phyloP scores from a whole-genome alignment of 805 yeast species.

The Candida nanaspora region DNA sequence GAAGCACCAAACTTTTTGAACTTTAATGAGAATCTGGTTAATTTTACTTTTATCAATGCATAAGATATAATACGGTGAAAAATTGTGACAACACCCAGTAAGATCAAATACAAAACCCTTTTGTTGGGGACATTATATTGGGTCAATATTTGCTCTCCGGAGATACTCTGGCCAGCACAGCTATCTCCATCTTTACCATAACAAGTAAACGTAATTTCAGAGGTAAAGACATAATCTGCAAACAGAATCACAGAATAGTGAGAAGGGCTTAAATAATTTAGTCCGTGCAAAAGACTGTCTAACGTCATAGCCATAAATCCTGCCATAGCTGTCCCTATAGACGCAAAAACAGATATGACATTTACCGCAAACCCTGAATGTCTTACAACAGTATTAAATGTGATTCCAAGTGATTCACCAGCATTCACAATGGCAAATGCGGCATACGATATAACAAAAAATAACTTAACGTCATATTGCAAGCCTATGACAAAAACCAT shows the following conservation, averaged over 20 bases:
- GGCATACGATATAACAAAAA: constrained; percentile 54
- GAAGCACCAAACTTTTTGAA: neutral
- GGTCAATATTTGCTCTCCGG: constrained; percentile 50
- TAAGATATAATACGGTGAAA: constrained; percentile 35
- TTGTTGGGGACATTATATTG: constrained; percentile 37
- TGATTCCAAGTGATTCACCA: constrained; percentile 81
- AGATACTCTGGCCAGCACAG: constrained; percentile 37
- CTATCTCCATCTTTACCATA: constrained; percentile 20
- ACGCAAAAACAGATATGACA: constrained; percentile 55
- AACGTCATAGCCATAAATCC: constrained; percentile 78
- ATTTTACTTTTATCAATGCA: constrained; percentile 14
- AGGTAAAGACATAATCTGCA: constrained; percentile 52
- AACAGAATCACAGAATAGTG: constrained; percentile 61
- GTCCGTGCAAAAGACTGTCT: constrained; percentile 59
- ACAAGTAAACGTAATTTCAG: constrained; percentile 46
- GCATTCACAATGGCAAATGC: constrained; percentile 52
- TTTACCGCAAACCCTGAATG: constrained; percentile 81
- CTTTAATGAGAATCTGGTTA: constrained; percentile 8
- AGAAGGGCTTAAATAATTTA: constrained; percentile 73
- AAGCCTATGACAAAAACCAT: constrained; percentile 67
- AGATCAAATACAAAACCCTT: constrained; percentile 30
- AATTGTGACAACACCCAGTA: constrained; percentile 32
- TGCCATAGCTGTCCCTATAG: constrained; percentile 75
- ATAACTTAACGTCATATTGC: constrained; percentile 60
- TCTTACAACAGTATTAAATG: constrained; percentile 63